Base-by-base conservation (phyloP, 371 early-diverging fungal species). In the Polyrhizophydium stewartii region DNA sequence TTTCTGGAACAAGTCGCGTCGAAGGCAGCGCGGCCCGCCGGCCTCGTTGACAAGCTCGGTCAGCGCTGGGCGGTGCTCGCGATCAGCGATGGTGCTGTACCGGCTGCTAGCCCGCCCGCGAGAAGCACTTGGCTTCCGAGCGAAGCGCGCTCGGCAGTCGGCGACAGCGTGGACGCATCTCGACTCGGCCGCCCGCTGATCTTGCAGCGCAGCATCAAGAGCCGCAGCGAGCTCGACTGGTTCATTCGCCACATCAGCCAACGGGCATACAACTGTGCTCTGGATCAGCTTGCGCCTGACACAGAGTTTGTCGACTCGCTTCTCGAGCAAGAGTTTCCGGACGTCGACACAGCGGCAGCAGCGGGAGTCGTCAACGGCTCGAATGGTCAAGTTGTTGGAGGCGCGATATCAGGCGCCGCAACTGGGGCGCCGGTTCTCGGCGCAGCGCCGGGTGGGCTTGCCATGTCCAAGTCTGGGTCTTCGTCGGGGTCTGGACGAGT, bases 241-340 rank as follows among this genome's bases (percentile, higher is more conserved):
- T 92, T 93, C 75, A 72, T 93, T 46, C 83, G 84, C 31, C 83
- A 85, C 65, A 78, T 90, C 28, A 86, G 87, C 32, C 76, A 83
- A 21, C 86, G 88, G 62, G 85, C 85, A 16, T 90, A 90, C 68
- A 82, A 89, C 61, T 79, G 85, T 16, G 87, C 89, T 13, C 89
- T 85, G 62, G 77, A 79, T 0, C 70, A 86, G 32, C 83, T 88
- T 5, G 77, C 82, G 59, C 91, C 91, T 0, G 93, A 92, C 65
- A 71, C 79, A 27, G 79, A 77, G 28, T 90, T 86, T 72, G 87
- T 91, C 67, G 90, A 91, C 66, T 82, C 81, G 1, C 58, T 91
- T 56, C 72, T 92, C 55, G 85, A 87, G 53, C 79, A 77, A 56
- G 92, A 92, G 51, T 71, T 92, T 47, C 66, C 90, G 56, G 85